A percentile compares a stretch with the other conserved stretches of the same genome.
These are phyloP conservation scores for Dunaliella primolecta DNA, from an alignment of 139 green algal genomes.

Conservation along the genomic window DNA sequence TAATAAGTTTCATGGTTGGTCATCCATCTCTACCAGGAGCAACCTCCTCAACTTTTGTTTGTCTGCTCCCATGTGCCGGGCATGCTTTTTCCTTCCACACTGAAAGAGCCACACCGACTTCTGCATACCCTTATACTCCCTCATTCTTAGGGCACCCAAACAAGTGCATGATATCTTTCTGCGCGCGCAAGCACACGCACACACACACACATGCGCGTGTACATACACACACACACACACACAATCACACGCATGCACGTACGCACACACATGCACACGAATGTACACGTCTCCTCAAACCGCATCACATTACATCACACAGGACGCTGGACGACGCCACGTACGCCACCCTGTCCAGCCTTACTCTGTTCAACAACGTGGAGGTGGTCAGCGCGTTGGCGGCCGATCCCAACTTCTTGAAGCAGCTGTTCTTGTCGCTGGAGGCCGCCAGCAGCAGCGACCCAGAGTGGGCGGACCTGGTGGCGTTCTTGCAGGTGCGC, in stretches of 20 bases:
- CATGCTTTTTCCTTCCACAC: no score
- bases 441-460: constrained; percentile 21
- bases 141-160: no score
- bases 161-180: no score
- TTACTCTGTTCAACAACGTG: constrained; percentile 92
- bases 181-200: background rate
- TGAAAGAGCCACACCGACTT: no score
- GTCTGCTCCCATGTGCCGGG: no score
- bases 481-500: constrained; percentile 72
- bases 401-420: constrained; percentile 73
- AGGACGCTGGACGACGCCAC: constrained; percentile 88
- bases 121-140: no score
- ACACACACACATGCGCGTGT: background rate
- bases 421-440: constrained; percentile 79
- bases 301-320: no score
- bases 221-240: background rate
- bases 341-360: constrained; percentile 82
- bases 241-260: background rate
- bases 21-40: no score
- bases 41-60: no score
- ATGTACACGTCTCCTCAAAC: background rate
- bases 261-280: background rate
- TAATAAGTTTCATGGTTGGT: no score
- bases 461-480: constrained; percentile 78
- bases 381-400: constrained; percentile 73